These are phyloP conservation scores for Leptographium lundbergii DNA, from an alignment of 2,329 filamentous ascomycete species.

Conservation along the genomic window DNA sequence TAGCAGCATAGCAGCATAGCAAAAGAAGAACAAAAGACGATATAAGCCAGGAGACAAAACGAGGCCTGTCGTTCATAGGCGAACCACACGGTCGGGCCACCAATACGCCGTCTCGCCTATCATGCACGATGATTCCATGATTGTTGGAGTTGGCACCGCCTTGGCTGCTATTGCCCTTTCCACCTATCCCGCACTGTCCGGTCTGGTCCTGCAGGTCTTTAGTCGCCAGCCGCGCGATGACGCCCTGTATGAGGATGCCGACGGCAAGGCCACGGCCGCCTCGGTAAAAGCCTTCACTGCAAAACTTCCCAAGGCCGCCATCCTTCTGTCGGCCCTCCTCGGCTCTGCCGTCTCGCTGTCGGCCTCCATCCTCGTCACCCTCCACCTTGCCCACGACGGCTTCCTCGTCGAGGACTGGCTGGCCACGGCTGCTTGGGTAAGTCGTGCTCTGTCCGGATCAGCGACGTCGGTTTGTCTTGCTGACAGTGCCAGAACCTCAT, in stretches of 20 bases:
- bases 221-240: constrained; percentile 22
- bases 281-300: constrained; percentile 50
- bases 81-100: background rate
- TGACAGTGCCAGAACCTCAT: constrained; percentile 30
- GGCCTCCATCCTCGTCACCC: constrained; percentile 38
- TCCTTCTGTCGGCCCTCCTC: constrained; percentile 38
- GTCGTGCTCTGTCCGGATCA: constrained; percentile 16
- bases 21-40: background rate
- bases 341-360: constrained; percentile 45
- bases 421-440: constrained; percentile 48
- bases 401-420: constrained; percentile 47
- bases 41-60: background rate
- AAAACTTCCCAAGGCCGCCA: constrained; percentile 39
- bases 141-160: constrained; percentile 15
- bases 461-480: background rate
- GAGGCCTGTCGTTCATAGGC: background rate
- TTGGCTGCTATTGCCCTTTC: constrained; percentile 17
- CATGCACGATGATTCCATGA: constrained; percentile 17
- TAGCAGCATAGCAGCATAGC: background rate
- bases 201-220: constrained; percentile 16
- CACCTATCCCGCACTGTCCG: constrained; percentile 18
- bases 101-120: constrained; percentile 5
- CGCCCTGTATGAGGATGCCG: constrained; percentile 48
- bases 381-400: constrained; percentile 21
- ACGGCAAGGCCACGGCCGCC: constrained; percentile 55